Conservation (phyloP, 1,284 basidiomycete genomes). For the Trichosporon inkin region DNA sequence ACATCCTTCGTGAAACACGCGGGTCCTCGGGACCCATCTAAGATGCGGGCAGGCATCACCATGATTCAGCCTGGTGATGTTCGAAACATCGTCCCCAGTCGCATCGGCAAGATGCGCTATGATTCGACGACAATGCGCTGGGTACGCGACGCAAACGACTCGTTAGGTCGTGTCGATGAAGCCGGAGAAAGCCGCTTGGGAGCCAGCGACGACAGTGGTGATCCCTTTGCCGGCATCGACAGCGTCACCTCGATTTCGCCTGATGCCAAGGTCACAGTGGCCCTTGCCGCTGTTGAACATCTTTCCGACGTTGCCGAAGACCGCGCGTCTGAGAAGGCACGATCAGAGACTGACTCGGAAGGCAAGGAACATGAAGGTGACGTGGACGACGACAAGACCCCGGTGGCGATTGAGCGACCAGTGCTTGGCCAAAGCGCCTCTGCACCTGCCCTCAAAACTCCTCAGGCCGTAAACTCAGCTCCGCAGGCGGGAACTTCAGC, state of each 20-base stretch:
- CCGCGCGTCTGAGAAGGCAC: constrained; percentile 10
- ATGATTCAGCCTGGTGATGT: constrained; percentile 73
- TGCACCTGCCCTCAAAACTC: constrained; percentile 36
- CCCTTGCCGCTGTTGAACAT: neutral
- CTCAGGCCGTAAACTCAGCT: constrained; percentile 17
- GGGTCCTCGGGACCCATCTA: constrained; percentile 55
- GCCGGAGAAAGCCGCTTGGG: constrained; percentile 36
- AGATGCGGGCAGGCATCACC: constrained; percentile 33
- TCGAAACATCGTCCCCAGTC: constrained; percentile 59
- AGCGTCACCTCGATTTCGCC: constrained; percentile 53
- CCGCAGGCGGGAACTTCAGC: neutral
- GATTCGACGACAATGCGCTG: constrained; percentile 75
- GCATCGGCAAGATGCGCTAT: constrained; percentile 79
- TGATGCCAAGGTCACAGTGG: neutral
- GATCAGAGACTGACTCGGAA: constrained; percentile 1
- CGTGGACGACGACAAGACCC: constrained; percentile 8
- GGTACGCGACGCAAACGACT: constrained; percentile 59
- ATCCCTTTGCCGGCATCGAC: constrained; percentile 81
- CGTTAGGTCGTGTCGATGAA: constrained; percentile 42
- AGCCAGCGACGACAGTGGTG: constrained; percentile 62
- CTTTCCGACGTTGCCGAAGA: neutral
- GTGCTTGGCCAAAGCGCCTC: constrained; percentile 27
- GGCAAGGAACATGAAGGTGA: constrained; percentile 3
- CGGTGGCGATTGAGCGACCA: constrained; percentile 22
- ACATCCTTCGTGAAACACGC: constrained; percentile 78